Evolutionary conservation across 495 filamentous ascomycete genomes (phyloP).

Genomic region (Baudoinia panamericana): DNA sequence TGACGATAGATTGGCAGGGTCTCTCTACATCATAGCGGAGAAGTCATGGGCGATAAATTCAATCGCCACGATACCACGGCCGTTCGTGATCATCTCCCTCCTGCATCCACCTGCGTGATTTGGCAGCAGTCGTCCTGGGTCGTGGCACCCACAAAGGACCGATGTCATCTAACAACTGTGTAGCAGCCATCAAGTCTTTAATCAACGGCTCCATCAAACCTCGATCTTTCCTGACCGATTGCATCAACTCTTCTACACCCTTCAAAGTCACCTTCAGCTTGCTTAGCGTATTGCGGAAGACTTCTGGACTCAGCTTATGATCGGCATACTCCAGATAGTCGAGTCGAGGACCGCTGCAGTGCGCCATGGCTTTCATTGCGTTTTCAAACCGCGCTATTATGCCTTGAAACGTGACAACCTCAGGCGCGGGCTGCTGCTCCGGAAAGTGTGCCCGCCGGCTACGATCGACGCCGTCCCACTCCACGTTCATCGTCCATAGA

Average conservation of each 20-base stretch:
- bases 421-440: background rate
- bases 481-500: conserved; percentile 4
- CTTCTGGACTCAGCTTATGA: conserved; percentile 43
- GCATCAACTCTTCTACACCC: conserved; percentile 8
- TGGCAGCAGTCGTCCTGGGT: background rate
- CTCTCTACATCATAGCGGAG: conserved; percentile 1
- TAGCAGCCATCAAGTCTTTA: conserved; percentile 2
- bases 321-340: conserved; percentile 81
- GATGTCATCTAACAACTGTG: background rate
- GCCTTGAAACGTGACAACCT: background rate
- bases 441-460: background rate
- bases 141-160: conserved; percentile 2
- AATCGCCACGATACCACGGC: background rate
- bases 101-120: background rate
- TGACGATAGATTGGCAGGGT: conserved; percentile 15
- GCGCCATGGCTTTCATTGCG: background rate
- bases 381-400: background rate
- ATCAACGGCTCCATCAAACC: conserved; percentile 7
- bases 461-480: conserved; percentile 6
- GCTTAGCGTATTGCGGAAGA: background rate
- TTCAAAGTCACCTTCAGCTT: conserved; percentile 6
- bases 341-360: conserved; percentile 37
- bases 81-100: background rate
- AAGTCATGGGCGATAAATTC: background rate
- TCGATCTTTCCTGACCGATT: conserved; percentile 5